These are phyloP conservation scores for Fusarium palustre DNA, from an alignment of 2,329 filamentous ascomycete species.

Conservation along the genomic window DNA sequence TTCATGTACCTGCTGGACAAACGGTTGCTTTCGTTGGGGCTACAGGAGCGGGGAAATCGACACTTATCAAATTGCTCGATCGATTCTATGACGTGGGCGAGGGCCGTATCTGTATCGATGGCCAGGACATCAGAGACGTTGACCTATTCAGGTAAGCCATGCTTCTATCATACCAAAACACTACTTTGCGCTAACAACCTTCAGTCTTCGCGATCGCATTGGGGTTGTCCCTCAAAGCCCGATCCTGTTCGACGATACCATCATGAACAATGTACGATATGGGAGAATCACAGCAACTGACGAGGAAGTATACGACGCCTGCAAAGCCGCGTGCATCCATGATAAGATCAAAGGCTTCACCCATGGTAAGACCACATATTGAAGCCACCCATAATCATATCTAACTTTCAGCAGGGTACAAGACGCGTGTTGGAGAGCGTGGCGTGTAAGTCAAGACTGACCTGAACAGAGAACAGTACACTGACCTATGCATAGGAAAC, in stretches of 20 bases:
- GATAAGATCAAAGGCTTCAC: conserved; percentile 68
- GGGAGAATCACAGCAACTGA: conserved; percentile 65
- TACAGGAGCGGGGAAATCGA: conserved; percentile 70
- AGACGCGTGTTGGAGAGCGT: conserved; percentile 63
- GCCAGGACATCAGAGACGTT: conserved; percentile 67
- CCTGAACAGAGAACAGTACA: background rate
- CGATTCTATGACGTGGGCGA: conserved; percentile 68
- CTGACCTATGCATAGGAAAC: conserved; percentile 60
- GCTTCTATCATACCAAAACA: background rate
- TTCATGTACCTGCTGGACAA: conserved; percentile 63
- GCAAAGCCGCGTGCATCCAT: conserved; percentile 67
- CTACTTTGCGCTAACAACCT: conserved; percentile 38
- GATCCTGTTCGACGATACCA: conserved; percentile 67
- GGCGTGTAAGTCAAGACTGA: conserved; percentile 55
- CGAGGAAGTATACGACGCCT: conserved; percentile 66
- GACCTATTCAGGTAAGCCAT: conserved; percentile 59
- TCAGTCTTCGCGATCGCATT: conserved; percentile 64
- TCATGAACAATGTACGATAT: conserved; percentile 71
- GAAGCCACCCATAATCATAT: background rate
- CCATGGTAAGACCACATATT: conserved; percentile 54
- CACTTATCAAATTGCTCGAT: conserved; percentile 67
- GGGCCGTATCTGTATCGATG: conserved; percentile 67
- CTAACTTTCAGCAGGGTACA: conserved; percentile 55
- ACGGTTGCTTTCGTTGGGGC: conserved; percentile 71
- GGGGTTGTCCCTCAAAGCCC: conserved; percentile 68